Conservation (phyloP, 1,139 yeast species). For the Scheffersomyces parashehatae region DNA sequence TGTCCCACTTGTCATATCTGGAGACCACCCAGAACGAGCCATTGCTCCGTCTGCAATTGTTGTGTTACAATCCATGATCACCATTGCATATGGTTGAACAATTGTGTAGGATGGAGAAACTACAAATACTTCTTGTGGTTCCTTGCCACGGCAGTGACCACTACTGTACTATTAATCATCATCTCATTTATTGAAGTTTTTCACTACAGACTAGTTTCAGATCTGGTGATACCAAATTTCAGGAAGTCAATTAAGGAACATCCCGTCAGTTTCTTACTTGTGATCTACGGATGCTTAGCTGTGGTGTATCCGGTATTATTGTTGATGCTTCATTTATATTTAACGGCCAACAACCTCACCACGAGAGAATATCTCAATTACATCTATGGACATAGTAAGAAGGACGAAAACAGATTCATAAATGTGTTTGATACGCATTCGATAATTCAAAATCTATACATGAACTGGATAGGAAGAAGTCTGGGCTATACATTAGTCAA, state of each 20-base stretch:
- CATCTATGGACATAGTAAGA: constrained; percentile 21
- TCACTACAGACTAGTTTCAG: constrained; percentile 13
- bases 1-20: constrained; percentile 50
- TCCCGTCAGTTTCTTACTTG: constrained; percentile 51
- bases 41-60: constrained; percentile 44
- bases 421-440: constrained; percentile 47
- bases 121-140: constrained; percentile 45
- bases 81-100: constrained; percentile 40
- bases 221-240: constrained; percentile 12
- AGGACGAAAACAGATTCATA: constrained; percentile 17
- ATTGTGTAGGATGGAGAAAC: constrained; percentile 41
- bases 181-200: constrained; percentile 31
- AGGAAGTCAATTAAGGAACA: constrained; percentile 21
- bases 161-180: constrained; percentile 23
- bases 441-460: constrained; percentile 39
- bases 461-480: constrained; percentile 52
- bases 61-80: constrained; percentile 49
- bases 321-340: constrained; percentile 51
- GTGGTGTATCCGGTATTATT: constrained; percentile 57
- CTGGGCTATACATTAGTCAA: constrained; percentile 45
- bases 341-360: constrained; percentile 62
- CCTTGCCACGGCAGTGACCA: constrained; percentile 23
- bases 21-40: constrained; percentile 48
- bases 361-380: constrained; percentile 65
- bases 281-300: constrained; percentile 45